Evolutionary conservation across 78 protist genomes (phyloP), one percentile per base, ranked within the genome.

Genomic region (Capsaspora owczarzaki): DNA sequence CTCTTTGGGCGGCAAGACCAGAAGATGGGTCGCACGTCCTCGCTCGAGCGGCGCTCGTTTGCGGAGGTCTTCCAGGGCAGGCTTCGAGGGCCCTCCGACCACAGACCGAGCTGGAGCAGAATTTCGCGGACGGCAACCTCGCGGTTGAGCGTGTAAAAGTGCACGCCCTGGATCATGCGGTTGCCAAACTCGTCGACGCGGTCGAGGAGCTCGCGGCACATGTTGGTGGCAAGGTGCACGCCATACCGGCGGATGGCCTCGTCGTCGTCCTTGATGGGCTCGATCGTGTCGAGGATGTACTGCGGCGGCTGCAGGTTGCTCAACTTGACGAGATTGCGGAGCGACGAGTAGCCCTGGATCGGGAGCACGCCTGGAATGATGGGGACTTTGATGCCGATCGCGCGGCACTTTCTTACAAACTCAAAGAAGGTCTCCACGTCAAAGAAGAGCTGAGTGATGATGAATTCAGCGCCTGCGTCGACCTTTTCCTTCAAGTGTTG

Each of bases 321-420:
- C 29, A 46, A 43, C 63, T 78, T 61, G 33, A 66, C 56, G 35
- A 69, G 56, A 20, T 77, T 14, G 51, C 81, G 87, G 60, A 84
- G 70, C 8, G 79, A 33, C 29, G 68, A 76, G 19, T 94, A 93
- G 51, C 79, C 81, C 80, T 92, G 91, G 42, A 97, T 95, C 41
- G 98, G 98, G 94, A 97, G 86, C 69, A 97, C 81, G 53, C 99
- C 99, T 8, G 99, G 99, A 19, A 97, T 31, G 75, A 97, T 94
- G 53, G 99, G 99, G 23, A 69, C 63, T 2, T 37, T 88, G 85
- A 97, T 97, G 33, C 99, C 96, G 2, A 74, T 0, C 33, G 40
- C 74, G 37, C 82, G 82, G 68, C 87, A 84, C 25, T 76, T 12
- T 56, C 27, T 5, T 77, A 87, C 38, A 78, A 93, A 19, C 81